phyloP scores from a whole-genome alignment of 2,329 filamentous ascomycete species.

The Xylariaceae sp. region DNA sequence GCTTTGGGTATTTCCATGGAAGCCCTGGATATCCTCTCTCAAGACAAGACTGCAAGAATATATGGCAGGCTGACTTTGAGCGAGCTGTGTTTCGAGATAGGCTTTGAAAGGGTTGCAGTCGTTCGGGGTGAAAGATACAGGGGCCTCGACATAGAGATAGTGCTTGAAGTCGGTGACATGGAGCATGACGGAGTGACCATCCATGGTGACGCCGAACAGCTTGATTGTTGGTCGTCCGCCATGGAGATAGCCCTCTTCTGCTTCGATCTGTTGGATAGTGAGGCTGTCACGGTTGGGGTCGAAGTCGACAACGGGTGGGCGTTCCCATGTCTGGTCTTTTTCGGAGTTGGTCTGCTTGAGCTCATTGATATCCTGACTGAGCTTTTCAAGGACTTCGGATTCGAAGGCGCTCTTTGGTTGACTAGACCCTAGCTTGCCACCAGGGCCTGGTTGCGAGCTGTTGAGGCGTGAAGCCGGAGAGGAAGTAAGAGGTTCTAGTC shows the following conservation, averaged over 20 bases:
- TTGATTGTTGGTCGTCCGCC: constrained; percentile 77
- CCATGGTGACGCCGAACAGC: constrained; percentile 83
- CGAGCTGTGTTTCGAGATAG: constrained; percentile 75
- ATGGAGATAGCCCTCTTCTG: constrained; percentile 79
- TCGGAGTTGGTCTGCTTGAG: constrained; percentile 85
- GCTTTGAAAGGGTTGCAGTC: constrained; percentile 76
- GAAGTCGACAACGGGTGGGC: constrained; percentile 51
- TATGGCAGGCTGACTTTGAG: constrained; percentile 69
- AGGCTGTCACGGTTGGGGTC: constrained; percentile 61
- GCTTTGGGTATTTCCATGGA: constrained; percentile 86
- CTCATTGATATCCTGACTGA: constrained; percentile 87
- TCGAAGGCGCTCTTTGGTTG: constrained; percentile 91
- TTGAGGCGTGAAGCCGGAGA: constrained; percentile 55
- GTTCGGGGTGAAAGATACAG: constrained; percentile 70
- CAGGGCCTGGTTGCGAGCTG: constrained; percentile 59
- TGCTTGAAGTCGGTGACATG: constrained; percentile 96
- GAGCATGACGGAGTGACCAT: constrained; percentile 85
- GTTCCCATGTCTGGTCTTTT: constrained; percentile 88
- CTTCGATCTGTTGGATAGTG: constrained; percentile 94
- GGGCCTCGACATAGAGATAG: constrained; percentile 91
- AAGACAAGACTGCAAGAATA: constrained; percentile 77
- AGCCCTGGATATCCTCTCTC: constrained; percentile 88
- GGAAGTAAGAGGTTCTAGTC: constrained; percentile 62
- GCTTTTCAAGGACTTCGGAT: constrained; percentile 87
- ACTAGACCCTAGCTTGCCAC: constrained; percentile 64